Evolutionary conservation across 2,329 filamentous ascomycete species (phyloP).

Genomic region (Hymenoscyphus scutula): DNA sequence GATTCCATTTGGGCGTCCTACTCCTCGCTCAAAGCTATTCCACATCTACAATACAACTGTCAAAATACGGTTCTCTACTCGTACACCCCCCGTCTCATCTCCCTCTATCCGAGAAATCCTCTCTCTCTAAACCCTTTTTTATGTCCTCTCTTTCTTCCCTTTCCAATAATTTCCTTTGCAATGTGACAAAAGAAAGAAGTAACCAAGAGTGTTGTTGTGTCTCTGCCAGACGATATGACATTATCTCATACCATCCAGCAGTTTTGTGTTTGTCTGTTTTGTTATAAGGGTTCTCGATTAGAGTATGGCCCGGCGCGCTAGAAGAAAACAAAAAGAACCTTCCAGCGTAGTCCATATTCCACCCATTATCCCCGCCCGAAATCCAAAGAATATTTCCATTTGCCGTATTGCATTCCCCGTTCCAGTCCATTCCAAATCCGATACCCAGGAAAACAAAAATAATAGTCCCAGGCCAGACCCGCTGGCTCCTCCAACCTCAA

Average conservation of each 20-base stretch:
- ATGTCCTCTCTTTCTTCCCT: not conserved
- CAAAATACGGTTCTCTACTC: not conserved
- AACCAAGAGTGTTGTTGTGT: not conserved
- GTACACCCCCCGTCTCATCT: not conserved
- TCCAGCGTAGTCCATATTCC: not conserved
- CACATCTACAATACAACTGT: too few relatives aligned
- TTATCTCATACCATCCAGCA: not conserved
- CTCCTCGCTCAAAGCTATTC: too few relatives aligned
- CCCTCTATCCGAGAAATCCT: not conserved
- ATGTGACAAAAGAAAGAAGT: conserved; percentile 3
- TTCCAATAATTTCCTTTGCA: not conserved
- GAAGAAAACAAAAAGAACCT: not conserved
- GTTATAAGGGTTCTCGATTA: conserved; percentile 5
- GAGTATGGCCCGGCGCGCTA: not conserved
- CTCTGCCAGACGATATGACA: not conserved
- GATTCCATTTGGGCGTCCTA: not conserved
- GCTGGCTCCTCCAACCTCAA: not conserved
- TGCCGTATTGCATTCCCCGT: not conserved
- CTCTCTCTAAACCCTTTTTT: not conserved
- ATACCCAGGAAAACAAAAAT: conserved; percentile 6
- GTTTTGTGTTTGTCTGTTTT: not conserved
- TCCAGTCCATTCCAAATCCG: not conserved
- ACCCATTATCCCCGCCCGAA: conserved; percentile 3
- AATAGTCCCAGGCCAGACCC: conserved; percentile 12
- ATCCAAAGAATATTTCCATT: not conserved